A percentile compares a stretch with the other conserved stretches of the same genome.
phyloP scores from a whole-genome alignment of 2,329 filamentous ascomycete species.

The Raffaelea arxii region DNA sequence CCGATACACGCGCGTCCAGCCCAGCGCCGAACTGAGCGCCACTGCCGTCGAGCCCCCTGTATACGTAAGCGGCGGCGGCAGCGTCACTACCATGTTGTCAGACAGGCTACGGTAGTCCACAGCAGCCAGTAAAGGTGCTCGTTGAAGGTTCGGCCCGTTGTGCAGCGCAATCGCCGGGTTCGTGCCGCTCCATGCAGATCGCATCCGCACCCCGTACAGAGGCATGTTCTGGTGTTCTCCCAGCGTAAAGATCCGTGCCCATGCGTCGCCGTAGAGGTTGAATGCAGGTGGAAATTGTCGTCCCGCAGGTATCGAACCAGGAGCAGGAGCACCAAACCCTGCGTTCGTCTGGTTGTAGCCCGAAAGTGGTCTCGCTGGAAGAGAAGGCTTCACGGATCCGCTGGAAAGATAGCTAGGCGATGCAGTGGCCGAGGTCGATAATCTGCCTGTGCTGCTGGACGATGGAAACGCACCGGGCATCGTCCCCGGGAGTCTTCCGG shows the following conservation, averaged over 20 bases:
- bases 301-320: conserved; percentile 10
- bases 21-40: conserved; percentile 4
- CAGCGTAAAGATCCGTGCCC: conserved; percentile 15
- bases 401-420: too few relatives aligned
- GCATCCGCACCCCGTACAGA: conserved; percentile 21
- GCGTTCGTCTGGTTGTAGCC: too few relatives aligned
- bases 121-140: conserved; percentile 20
- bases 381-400: too few relatives aligned
- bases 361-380: too few relatives aligned
- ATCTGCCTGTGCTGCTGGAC: neutral
- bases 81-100: conserved; percentile 16
- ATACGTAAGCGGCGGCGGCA: conserved; percentile 19
- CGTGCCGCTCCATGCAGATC: conserved; percentile 15
- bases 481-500: neutral
- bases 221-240: conserved; percentile 22
- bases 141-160: conserved; percentile 19
- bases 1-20: conserved; percentile 15
- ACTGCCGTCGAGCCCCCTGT: conserved; percentile 11
- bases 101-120: conserved; percentile 12
- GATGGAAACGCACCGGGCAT: too few relatives aligned
- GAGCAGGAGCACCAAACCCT: too few relatives aligned
- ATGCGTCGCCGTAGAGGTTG: conserved; percentile 20
- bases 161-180: conserved; percentile 23
- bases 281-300: conserved; percentile 23
- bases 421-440: neutral